phyloP scores from a whole-genome alignment of 2,329 filamentous ascomycete species.

The Hypoxylon sp. region DNA sequence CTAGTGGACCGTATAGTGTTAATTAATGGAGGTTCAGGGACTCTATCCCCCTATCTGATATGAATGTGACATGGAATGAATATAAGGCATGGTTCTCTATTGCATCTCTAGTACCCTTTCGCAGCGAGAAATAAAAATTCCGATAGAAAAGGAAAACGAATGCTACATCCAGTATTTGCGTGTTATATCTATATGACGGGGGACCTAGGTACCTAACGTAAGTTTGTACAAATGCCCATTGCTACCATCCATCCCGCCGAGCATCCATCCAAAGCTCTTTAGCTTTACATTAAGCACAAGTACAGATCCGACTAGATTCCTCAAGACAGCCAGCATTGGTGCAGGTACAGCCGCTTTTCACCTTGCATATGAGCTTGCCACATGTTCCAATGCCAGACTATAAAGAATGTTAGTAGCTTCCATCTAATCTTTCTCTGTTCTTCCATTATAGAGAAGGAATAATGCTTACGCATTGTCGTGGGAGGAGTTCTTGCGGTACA shows the following conservation, averaged over 20 bases:
- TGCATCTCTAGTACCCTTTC: no score
- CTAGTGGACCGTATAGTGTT: not conserved
- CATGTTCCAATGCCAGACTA: conserved; percentile 31
- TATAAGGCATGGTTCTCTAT: no score
- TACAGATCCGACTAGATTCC: conserved; percentile 26
- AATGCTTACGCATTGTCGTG: conserved; percentile 29
- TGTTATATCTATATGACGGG: no score
- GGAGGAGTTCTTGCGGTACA: conserved; percentile 27
- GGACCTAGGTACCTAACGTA: no score
- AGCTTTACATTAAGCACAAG: conserved; percentile 18
- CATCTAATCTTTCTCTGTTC: no score
- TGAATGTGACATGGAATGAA: no score
- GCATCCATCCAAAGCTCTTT: not conserved
- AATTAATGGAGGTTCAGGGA: not conserved
- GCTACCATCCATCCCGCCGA: not conserved
- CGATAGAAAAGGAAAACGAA: no score
- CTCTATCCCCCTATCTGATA: not conserved
- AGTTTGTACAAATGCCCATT: not conserved
- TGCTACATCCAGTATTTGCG: no score
- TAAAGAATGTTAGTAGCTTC: not conserved
- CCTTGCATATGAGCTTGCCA: conserved; percentile 27
- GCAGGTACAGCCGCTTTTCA: conserved; percentile 25
- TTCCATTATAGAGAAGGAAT: not conserved
- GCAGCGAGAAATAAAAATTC: no score
- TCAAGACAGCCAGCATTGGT: conserved; percentile 23